Evolutionary conservation across 352 stramenopile species (phyloP).

Genomic region (Globisporangium nunn): DNA sequence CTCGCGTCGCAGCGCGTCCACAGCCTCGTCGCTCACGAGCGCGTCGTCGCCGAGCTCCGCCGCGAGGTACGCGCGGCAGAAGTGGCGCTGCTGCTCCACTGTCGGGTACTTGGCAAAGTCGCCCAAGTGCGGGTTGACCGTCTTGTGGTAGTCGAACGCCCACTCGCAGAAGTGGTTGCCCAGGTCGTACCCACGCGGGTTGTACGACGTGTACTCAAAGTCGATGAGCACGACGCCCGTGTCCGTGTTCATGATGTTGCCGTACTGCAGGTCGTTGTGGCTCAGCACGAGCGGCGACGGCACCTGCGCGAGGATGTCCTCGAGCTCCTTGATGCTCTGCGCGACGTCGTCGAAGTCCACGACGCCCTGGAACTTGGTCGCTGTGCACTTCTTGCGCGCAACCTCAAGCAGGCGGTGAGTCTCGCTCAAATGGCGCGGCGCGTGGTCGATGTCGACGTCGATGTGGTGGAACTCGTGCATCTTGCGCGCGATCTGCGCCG

Average conservation of each 20-base stretch:
- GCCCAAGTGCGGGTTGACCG: conserved; percentile 65
- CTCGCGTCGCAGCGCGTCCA: conserved; percentile 57
- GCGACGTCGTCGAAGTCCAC: conserved; percentile 45
- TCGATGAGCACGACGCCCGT: conserved; percentile 84
- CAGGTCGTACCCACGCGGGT: conserved; percentile 86
- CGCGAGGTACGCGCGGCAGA: conserved; percentile 62
- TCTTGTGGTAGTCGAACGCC: conserved; percentile 81
- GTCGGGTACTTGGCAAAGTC: conserved; percentile 76
- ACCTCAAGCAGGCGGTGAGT: conserved; percentile 51
- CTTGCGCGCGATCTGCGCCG: conserved; percentile 47
- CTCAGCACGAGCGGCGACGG: conserved; percentile 77
- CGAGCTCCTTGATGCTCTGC: conserved; percentile 46
- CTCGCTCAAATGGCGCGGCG: conserved; percentile 46
- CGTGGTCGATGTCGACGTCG: conserved; percentile 55
- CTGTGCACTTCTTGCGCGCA: conserved; percentile 46
- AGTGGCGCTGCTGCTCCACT: conserved; percentile 49
- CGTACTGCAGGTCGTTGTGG: conserved; percentile 92
- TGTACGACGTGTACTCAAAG: conserved; percentile 93
- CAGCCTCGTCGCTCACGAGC: conserved; percentile 35
- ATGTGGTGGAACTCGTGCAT: conserved; percentile 67
- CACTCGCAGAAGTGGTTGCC: conserved; percentile 92
- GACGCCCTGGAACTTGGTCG: conserved; percentile 30
- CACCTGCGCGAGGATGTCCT: conserved; percentile 43
- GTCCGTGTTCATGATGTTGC: conserved; percentile 87
- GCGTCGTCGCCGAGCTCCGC: conserved; percentile 30